Evolutionary conservation across 345 rosid species (phyloP), one percentile per base, ranked within the genome.

Genomic region (Eutrema yunnanense): DNA sequence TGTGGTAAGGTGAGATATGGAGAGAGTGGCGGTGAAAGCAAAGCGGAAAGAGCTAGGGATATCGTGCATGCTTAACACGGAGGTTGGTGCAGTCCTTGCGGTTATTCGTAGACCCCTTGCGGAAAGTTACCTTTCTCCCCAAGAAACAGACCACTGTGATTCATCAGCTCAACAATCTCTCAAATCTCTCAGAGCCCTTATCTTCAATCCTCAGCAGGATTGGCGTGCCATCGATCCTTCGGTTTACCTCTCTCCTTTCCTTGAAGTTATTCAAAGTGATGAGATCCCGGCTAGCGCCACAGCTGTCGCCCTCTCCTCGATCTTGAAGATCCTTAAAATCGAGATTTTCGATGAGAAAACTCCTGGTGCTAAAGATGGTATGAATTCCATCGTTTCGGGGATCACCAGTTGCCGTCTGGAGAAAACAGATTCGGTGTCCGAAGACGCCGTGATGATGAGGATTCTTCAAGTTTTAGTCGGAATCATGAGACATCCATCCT

Each of bases 21-120:
- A 75, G 71, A 78, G 74, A 67, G 61, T 65, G 38, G n/a, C 12
- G 2, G 53, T 38, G 16, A 78, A 60, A 70, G 63, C 75, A 56
- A 80, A 69, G 50, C 78, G 90, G 67, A 89, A 82, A 78, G 87
- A 88, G 75, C 70, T 87, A 1, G 91, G 87, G 10, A 67, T 90
- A 55, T 90, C 97, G 0, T 94, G 96, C 83, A 94, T 94, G 97
- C 80, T 94, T 46, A 94, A 88, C 86, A 88, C 98, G 0, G 98
- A 94, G 70, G 91, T 94, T 1, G 92, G 93, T 0, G 94, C 97
- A 6, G 83, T 94, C 58, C 87, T 94, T 0, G 96, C 96, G 0
- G 90, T 89, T 40, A 80, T 94, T 27, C 86, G 97, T 30, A 81
- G 97, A 3, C 96, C 96, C 2, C 19, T 70, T 8, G 12, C 79